Base-by-base conservation (phyloP, 371 early-diverging fungal species). In the Saksenaea oblongispora region DNA sequence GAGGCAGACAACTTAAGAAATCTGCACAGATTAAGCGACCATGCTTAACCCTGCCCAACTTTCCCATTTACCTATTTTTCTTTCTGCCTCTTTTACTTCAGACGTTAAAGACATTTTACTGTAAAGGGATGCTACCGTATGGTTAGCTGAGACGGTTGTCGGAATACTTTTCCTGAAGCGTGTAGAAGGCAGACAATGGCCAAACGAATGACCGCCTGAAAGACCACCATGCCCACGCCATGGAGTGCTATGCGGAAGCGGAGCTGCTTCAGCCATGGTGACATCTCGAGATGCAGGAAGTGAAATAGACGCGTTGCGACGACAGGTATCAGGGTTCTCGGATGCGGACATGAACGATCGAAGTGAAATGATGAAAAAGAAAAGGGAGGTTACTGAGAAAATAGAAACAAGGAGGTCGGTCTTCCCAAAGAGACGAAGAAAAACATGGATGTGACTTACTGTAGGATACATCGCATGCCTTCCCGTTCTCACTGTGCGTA, bases 1-100 rank as follows among this genome's bases (percentile, higher is more conserved):
- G 47, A n/a, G 60, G 60, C 11, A 59, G 47, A 28, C 47, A 44
- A 26, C 60, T 47, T 24, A 59, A 11, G 26, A 59, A 44, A 59
- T 59, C 60, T 59, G 22, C 27, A 34, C 24, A 56, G 27, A 34
- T 41, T 2, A 51, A 55, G 54, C 14, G 42, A 53, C 42, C 8
- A n/a, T n/a, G n/a, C n/a, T n/a, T 17, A 55, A 18, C 13, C 34
- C 24, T 9, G 34, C 39, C n/a, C 24, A 11, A 54, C 41, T n/a
- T 24, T 17, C 54, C 18, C 24, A 28, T 47, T 60, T 62, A 34
- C 22, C 22, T 14, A 27, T 35, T 55, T 28, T 34, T 22, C 18
- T 18, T 26, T 37, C 14, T 60, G 31, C 31, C 28, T 61, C 36
- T 44, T 51, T 31, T 47, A 17, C 5, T 15, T n/a, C 42, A 7